These are phyloP conservation scores for Entomortierella beljakovae DNA, from an alignment of 192 early-diverging fungal species.

Conservation along the genomic window DNA sequence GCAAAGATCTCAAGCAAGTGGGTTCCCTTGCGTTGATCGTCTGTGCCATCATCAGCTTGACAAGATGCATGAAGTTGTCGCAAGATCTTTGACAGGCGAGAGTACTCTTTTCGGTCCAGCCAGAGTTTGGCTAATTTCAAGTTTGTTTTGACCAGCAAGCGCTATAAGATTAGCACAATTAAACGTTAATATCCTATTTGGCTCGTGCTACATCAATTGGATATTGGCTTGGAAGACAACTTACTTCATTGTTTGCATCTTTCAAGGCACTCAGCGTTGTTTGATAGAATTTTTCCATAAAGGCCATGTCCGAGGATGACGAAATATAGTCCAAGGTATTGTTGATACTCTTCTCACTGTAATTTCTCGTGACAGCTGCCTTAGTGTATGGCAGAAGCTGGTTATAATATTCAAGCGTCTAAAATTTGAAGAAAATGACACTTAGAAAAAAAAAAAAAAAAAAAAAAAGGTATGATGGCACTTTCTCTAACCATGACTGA, in stretches of 20 bases:
- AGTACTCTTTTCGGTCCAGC: constrained; percentile 85
- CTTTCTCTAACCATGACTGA: not conserved
- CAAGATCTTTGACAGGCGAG: constrained; percentile 81
- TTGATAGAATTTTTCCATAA: constrained; percentile 88
- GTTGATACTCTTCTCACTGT: constrained; percentile 93
- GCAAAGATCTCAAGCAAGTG: constrained; percentile 94
- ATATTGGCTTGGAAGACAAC: no score
- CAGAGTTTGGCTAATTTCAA: constrained; percentile 87
- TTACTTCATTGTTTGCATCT: constrained; percentile 86
- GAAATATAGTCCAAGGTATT: constrained; percentile 88
- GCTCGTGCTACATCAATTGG: no score
- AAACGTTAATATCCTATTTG: not conserved
- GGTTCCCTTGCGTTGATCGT: constrained; percentile 93
- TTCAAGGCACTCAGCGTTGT: constrained; percentile 78
- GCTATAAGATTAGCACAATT: constrained; percentile 51
- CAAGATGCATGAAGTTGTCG: constrained; percentile 79
- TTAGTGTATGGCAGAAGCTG: constrained; percentile 82
- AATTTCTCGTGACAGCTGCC: constrained; percentile 83
- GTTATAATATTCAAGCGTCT: constrained; percentile 81
- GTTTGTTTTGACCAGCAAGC: constrained; percentile 89
- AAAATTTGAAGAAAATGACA: not conserved
- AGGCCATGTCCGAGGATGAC: constrained; percentile 77
- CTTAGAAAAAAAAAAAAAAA: not conserved
- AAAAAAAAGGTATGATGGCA: not conserved
- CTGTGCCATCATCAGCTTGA: constrained; percentile 83